Evolutionary conservation across 73 alveolate genomes (phyloP), one percentile per base, ranked within the genome.

Genomic region (Paramecium octaurelia): DNA sequence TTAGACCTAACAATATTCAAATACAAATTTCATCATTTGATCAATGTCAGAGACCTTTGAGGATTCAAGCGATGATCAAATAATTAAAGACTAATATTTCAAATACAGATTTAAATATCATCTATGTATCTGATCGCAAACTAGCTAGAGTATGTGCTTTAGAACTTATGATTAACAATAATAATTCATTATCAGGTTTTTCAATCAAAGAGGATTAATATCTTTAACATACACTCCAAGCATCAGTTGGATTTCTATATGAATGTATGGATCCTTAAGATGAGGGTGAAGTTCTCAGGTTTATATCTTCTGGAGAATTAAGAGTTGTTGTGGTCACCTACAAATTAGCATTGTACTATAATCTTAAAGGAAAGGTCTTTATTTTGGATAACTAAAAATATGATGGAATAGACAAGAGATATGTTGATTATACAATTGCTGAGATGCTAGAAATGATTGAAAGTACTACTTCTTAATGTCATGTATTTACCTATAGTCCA

Each of bases 381-480:
- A 96, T 98, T 46, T 88, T 98, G 85, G 99, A 98, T 96, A 97
- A 99, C 31, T 96, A 96, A 75, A 93, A 96, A 88, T 97, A 93
- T 92, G 99, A 98, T 93, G 99, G 98, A 43, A 92, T 94, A 21
- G 99, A 98, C 88, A 94, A 96, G 71, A 93, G 99, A 77, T 98
- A 89, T 91, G 97, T 97, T 84, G 99, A 99, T 93, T 98, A 98
- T 92, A 93, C 99, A 85, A 97, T 99, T 70, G 98, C 99, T n/a
- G 99, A 99, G 58, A 95, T 99, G 87, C 91, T 98, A 40, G 99
- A 99, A 94, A 97, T 99, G 99, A 96, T 98, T 80, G 99, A 99
- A 12, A 71, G 97, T 92, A 98, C 99, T 42, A 83, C 86, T 16
- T 34, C 42, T 9, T 23, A 93, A 34, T 97, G 99, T 96, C 99